Evolutionary conservation across 1,284 basidiomycete species (phyloP).

Genomic region (Porphyrellus sp.): DNA sequence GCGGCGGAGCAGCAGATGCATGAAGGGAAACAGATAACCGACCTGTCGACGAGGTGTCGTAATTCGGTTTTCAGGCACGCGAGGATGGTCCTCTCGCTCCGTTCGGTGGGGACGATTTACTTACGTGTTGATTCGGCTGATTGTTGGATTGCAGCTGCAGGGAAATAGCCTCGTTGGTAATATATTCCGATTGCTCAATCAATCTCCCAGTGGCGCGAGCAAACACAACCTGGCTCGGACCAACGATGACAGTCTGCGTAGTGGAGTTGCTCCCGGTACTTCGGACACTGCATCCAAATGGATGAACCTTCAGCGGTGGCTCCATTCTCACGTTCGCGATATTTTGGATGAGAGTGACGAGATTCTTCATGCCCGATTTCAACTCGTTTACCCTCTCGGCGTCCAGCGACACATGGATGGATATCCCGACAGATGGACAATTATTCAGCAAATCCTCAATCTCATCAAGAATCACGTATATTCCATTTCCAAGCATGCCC

Average conservation of each 20-base stretch:
- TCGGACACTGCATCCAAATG: background rate
- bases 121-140: background rate
- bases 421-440: background rate
- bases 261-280: background rate
- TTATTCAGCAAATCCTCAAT: background rate
- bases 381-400: background rate
- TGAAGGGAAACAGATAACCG: background rate
- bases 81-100: background rate
- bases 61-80: background rate
- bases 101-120: background rate
- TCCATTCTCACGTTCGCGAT: background rate
- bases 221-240: background rate
- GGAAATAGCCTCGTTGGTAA: background rate
- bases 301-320: background rate
- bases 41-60: background rate
- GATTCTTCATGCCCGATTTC: background rate
- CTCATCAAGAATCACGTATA: background rate
- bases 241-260: background rate
- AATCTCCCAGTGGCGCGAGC: background rate
- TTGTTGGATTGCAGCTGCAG: background rate
- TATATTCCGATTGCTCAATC: background rate
- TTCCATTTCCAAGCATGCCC: background rate
- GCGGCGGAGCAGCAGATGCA: background rate
- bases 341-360: background rate
- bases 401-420: background rate